Conservation (phyloP, 1,284 basidiomycete genomes). For the Puccinia polysora region DNA sequence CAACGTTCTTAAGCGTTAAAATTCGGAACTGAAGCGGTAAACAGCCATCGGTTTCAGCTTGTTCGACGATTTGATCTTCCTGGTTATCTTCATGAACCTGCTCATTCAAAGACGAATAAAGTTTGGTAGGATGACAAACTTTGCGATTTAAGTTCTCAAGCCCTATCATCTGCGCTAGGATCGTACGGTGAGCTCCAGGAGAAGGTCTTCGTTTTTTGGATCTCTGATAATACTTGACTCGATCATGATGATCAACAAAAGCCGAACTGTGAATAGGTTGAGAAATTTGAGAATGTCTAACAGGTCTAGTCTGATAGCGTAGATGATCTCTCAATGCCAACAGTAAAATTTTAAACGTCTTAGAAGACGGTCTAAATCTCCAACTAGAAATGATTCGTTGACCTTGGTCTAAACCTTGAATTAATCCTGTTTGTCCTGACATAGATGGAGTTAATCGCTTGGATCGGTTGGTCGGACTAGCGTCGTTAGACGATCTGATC, state of each 20-base stretch:
- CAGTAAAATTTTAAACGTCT: not conserved
- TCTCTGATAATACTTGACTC: not conserved
- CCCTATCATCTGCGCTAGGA: conserved; percentile 7
- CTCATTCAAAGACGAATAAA: not conserved
- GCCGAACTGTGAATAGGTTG: not conserved
- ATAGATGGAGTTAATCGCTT: too few species aligned
- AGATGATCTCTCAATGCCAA: not conserved
- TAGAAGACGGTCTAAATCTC: conserved; percentile 5
- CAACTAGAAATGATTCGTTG: conserved; percentile 3
- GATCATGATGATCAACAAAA: not conserved
- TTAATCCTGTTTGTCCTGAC: not conserved
- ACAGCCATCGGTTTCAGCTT: not conserved
- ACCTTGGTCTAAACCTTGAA: not conserved
- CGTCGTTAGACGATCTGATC: too few species aligned
- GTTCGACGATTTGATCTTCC: not conserved
- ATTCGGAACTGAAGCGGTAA: not conserved
- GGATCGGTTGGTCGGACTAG: not conserved
- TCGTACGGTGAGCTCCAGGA: not conserved
- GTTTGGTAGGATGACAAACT: not conserved
- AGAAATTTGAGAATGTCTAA: not conserved
- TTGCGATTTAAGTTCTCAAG: not conserved
- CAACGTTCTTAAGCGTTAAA: not conserved
- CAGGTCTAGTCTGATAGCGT: conserved; percentile 9
- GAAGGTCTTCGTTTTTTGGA: conserved; percentile 16
- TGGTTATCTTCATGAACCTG: not conserved